Evolutionary conservation across 495 filamentous ascomycete genomes (phyloP).

Genomic region (Aspergillus hancockii): DNA sequence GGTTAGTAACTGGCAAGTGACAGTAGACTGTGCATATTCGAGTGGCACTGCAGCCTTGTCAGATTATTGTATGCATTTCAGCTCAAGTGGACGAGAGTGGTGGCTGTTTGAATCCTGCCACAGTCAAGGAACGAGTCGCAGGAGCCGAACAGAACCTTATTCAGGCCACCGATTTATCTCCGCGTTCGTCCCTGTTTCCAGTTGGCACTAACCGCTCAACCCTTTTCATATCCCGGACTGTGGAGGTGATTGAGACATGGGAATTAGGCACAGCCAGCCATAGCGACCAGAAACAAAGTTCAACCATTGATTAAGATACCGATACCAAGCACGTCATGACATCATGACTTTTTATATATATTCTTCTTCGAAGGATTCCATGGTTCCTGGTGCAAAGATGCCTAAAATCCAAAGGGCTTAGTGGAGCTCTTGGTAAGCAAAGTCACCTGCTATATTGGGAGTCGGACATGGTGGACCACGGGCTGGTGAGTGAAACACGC

Average conservation of each 20-base stretch:
- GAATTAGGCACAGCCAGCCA: background rate
- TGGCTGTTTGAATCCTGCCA: background rate
- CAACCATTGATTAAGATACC: background rate
- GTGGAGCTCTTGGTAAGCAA: background rate
- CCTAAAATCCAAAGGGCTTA: background rate
- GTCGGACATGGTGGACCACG: background rate
- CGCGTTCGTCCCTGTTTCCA: background rate
- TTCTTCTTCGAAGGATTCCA: background rate
- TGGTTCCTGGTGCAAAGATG: background rate
- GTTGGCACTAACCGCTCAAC: background rate
- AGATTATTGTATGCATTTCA: background rate
- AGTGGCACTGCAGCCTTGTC: background rate
- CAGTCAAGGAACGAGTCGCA: background rate
- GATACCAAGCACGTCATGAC: background rate
- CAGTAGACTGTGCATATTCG: background rate
- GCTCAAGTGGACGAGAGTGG: background rate
- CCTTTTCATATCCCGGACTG: background rate
- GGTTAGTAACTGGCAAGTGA: background rate
- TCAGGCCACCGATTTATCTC: conserved; percentile 4
- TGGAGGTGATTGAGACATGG: background rate
- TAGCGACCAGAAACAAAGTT: background rate
- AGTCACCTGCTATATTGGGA: background rate
- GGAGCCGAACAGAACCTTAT: background rate
- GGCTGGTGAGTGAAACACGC: background rate
- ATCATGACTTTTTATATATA: background rate